phyloP scores from a whole-genome alignment of 257 asterid genomes.

The Buddleja alternifolia region DNA sequence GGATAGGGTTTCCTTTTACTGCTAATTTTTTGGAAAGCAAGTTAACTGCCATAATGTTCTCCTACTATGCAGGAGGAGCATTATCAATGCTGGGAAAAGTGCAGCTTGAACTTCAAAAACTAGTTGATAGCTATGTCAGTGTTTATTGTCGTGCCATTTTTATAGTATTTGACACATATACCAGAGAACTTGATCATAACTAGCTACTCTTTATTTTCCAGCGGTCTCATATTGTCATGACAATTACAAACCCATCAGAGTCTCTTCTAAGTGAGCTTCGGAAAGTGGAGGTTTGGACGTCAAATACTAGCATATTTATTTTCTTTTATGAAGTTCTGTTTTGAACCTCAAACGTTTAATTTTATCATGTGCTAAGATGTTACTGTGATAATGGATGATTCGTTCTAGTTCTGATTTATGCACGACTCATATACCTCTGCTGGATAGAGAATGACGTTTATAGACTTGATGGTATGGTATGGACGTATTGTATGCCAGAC shows the following conservation, averaged over 20 bases:
- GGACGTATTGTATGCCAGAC: background rate
- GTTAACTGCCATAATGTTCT: slow-evolving; percentile 20
- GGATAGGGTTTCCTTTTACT: slow-evolving; percentile 14
- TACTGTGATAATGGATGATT: slow-evolving; percentile 10
- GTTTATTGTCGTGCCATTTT: slow-evolving; percentile 26
- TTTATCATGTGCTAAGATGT: slow-evolving; percentile 14
- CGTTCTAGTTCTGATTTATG: slow-evolving; percentile 19
- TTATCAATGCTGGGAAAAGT: slow-evolving; percentile 71
- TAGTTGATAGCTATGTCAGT: slow-evolving; percentile 83
- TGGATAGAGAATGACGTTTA: background rate
- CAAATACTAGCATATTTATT: slow-evolving; percentile 10
- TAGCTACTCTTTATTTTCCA: slow-evolving; percentile 46
- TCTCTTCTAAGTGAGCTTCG: slow-evolving; percentile 93
- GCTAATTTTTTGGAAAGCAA: background rate
- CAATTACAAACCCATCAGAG: slow-evolving; percentile 94
- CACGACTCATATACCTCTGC: background rate
- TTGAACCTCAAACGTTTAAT: background rate
- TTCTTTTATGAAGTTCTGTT: slow-evolving; percentile 8
- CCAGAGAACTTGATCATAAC: slow-evolving; percentile 36
- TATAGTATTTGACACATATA: slow-evolving; percentile 7
- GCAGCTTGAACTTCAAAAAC: slow-evolving; percentile 91
- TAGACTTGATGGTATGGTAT: background rate
- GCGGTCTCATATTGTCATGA: slow-evolving; percentile 81
- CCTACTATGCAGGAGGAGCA: slow-evolving; percentile 65
- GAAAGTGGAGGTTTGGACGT: slow-evolving; percentile 84